Conservation (phyloP, 2,329 filamentous ascomycete species). For the Boeremia lycopersici region DNA sequence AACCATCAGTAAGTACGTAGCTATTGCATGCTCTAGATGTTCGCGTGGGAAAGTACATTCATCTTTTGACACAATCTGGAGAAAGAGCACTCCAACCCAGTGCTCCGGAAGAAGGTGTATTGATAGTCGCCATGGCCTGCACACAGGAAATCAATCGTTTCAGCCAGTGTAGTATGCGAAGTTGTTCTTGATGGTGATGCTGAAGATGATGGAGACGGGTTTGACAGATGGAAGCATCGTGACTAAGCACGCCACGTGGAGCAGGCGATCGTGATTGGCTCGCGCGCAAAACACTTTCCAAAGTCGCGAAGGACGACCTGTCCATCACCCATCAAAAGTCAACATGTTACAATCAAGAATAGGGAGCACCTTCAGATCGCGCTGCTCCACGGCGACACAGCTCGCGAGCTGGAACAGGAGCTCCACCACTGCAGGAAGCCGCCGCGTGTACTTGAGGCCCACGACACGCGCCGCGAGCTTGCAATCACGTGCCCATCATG, state of each 20-base stretch:
- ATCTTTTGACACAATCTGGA: no score
- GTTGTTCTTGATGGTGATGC: not conserved
- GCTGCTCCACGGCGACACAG: not conserved
- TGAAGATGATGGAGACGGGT: not conserved
- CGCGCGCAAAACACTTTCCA: not conserved
- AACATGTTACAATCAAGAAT: conserved; percentile 7
- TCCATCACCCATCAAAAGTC: not conserved
- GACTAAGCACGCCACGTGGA: conserved; percentile 10
- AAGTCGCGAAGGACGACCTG: not conserved
- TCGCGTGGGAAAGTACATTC: no score
- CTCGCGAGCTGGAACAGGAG: not conserved
- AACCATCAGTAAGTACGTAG: no score
- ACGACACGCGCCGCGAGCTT: conserved; percentile 8
- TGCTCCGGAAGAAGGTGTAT: no score
- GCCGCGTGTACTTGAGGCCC: not conserved
- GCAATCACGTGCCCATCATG: conserved; percentile 9
- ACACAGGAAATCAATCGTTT: no score
- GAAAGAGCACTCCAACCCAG: no score
- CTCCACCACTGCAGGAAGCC: not conserved
- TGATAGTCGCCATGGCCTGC: no score
- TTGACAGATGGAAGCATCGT: not conserved
- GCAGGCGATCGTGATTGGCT: conserved; percentile 3
- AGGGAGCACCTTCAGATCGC: not conserved
- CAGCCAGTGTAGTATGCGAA: not conserved
- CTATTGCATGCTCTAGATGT: no score